Evolutionary conservation across 371 early-diverging fungal genomes (phyloP).

Genomic region (Umbelopsis sp.): DNA sequence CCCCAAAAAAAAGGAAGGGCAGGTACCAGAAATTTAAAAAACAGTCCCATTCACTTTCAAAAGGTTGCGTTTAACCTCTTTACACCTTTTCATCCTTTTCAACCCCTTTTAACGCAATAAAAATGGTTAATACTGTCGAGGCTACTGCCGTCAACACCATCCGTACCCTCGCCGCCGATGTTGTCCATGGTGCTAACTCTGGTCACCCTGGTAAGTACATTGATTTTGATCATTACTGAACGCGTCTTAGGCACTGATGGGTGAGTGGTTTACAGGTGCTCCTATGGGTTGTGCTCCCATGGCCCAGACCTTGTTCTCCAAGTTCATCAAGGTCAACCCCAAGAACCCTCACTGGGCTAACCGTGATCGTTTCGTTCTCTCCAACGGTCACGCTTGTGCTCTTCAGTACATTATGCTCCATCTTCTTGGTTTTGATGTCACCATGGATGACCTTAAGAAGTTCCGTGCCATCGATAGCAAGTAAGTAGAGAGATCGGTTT

Average conservation of each 20-base stretch:
- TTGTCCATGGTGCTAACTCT: constrained; percentile 93
- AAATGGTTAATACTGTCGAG: constrained; percentile 63
- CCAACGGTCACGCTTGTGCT: constrained; percentile 97
- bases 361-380: constrained; percentile 97
- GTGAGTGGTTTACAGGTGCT: constrained; percentile 61
- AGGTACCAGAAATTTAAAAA: constrained; percentile 14
- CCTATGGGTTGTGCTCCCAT: constrained; percentile 99
- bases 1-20: constrained; percentile 1
- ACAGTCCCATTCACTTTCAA: background rate
- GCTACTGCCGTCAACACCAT: constrained; percentile 87
- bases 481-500: constrained; percentile 40
- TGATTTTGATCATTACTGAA: background rate
- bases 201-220: constrained; percentile 92
- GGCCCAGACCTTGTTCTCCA: constrained; percentile 92
- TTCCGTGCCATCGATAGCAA: constrained; percentile 91
- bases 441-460: constrained; percentile 89
- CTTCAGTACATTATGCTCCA: constrained; percentile 94
- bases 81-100: constrained; percentile 23
- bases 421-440: constrained; percentile 83
- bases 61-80: background rate
- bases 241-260: background rate
- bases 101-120: constrained; percentile 20
- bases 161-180: constrained; percentile 92
- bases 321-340: constrained; percentile 84
- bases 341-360: constrained; percentile 86